Evolutionary conservation across 441 rosid species (phyloP).

Genomic region (Adansonia gregorii): DNA sequence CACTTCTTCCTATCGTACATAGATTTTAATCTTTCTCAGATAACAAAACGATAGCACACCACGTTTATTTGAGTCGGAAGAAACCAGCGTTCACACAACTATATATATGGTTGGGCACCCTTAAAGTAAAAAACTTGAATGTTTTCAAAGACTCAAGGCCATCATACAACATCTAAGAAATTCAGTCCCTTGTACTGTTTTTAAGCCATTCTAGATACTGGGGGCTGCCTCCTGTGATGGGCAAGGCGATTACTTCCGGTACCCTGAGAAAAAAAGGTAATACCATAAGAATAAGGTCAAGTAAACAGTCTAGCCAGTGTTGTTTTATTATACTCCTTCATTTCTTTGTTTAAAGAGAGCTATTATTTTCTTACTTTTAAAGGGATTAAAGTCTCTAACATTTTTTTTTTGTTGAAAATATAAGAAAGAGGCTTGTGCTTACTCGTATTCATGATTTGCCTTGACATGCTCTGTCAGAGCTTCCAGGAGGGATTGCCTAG

Average conservation of each 20-base stretch:
- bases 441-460: conserved; percentile 94
- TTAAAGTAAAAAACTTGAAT: not conserved
- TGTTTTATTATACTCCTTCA: not conserved
- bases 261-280: conserved; percentile 45
- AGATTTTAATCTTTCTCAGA: too few species aligned
- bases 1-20: not conserved
- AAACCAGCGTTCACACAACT: conserved; percentile 11
- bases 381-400: not conserved
- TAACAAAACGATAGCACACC: too few species aligned
- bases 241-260: conserved; percentile 87
- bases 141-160: not conserved
- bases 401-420: not conserved
- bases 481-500: conserved; percentile 85
- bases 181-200: conserved; percentile 76
- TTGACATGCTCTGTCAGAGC: conserved; percentile 83
- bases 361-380: not conserved
- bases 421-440: conserved; percentile 30
- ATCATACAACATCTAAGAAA: conserved; percentile 1
- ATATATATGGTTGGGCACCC: not conserved
- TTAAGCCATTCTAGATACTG: conserved; percentile 86
- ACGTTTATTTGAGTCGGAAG: not conserved
- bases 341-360: not conserved
- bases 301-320: not conserved
- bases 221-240: conserved; percentile 74
- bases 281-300: not conserved